A percentile compares a stretch with the other conserved stretches of the same genome.
phyloP scores from a whole-genome alignment of 2,329 filamentous ascomycete species.

The Alternaria triticina region DNA sequence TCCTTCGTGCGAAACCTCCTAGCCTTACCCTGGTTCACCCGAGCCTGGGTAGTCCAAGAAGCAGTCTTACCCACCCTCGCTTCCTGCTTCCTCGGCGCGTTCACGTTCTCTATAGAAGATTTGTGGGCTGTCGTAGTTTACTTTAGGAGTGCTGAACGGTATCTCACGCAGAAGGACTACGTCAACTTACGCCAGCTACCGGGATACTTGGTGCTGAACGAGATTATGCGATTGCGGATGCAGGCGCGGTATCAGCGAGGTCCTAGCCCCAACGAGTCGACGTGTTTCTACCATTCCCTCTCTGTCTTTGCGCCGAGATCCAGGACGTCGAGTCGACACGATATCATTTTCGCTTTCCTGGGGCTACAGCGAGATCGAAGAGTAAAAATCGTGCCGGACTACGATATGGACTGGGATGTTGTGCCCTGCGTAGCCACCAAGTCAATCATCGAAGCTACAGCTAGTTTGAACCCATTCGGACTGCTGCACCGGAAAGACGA shows the following conservation, averaged over 20 bases:
- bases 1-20: no score
- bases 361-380: neutral
- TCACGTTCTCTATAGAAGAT: neutral
- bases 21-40: no score
- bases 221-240: neutral
- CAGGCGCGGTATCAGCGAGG: neutral
- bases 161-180: neutral
- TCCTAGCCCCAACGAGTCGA: neutral
- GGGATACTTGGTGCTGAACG: neutral
- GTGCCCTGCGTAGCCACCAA: neutral
- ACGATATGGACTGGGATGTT: neutral
- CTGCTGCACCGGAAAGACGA: neutral
- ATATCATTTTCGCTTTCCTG: neutral
- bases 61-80: no score
- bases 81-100: neutral
- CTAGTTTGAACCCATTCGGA: neutral
- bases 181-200: neutral
- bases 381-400: neutral
- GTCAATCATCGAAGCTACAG: neutral
- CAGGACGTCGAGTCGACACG: neutral
- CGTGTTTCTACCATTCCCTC: neutral
- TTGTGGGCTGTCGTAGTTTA: neutral
- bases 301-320: neutral
- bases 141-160: neutral
- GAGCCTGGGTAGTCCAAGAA: no score